These are phyloP conservation scores for Gloeopeniophorella convolvens DNA, from an alignment of 768 basidiomycete genomes.

Conservation along the genomic window DNA sequence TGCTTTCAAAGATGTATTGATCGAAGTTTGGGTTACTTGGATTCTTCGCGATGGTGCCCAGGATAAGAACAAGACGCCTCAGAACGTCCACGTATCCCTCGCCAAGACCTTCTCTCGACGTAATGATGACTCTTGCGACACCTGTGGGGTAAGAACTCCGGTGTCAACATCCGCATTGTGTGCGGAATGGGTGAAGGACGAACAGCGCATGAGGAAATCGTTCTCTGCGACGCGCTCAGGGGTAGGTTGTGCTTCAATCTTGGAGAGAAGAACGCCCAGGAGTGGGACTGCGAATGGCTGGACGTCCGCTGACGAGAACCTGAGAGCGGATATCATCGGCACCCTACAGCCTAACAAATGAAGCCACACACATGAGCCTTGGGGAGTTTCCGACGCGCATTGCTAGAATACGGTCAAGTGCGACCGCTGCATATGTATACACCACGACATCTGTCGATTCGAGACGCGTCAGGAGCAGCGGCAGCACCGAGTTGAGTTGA, in stretches of 20 bases:
- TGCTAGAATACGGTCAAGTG: conserved; percentile 91
- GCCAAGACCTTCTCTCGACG: conserved; percentile 71
- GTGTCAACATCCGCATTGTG: not conserved
- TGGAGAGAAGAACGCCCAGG: conserved; percentile 62
- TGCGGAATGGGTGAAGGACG: conserved; percentile 24
- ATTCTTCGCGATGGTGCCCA: conserved; percentile 87
- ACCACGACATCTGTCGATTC: conserved; percentile 82
- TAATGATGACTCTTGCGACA: conserved; percentile 89
- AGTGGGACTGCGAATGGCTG: conserved; percentile 74
- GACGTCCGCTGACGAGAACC: conserved; percentile 85
- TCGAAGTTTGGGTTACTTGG: conserved; percentile 98
- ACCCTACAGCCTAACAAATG: not conserved
- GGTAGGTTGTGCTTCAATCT: conserved; percentile 71
- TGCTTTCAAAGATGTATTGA: conserved; percentile 94
- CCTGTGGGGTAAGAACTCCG: conserved; percentile 39
- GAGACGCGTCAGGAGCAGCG: conserved; percentile 78
- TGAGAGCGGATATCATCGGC: conserved; percentile 26
- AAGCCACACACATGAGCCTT: conserved; percentile 66
- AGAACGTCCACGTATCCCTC: conserved; percentile 62
- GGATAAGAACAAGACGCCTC: conserved; percentile 69
- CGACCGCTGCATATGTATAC: conserved; percentile 94
- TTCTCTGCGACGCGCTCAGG: conserved; percentile 96
- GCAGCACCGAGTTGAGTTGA: conserved; percentile 87
- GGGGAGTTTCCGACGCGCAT: conserved; percentile 66
- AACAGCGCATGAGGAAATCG: conserved; percentile 97